These are phyloP conservation scores for Aspergillus proliferans DNA, from an alignment of 2,329 filamentous ascomycete species.

Conservation along the genomic window DNA sequence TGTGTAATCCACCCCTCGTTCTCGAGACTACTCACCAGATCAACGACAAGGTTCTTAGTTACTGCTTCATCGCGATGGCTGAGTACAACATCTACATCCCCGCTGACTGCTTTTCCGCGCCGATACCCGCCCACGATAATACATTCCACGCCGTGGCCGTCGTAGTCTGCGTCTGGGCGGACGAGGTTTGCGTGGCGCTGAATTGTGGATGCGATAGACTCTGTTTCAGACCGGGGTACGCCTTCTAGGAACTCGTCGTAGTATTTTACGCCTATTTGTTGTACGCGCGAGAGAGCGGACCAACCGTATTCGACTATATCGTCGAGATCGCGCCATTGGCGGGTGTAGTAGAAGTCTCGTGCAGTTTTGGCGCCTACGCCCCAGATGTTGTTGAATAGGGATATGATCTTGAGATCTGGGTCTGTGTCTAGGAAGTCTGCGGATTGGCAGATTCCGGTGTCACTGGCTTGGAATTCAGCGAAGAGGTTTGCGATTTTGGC, in stretches of 20 bases:
- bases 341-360: slow-evolving; percentile 68
- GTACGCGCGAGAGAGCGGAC: slow-evolving; percentile 65
- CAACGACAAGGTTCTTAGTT: slow-evolving; percentile 64
- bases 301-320: slow-evolving; percentile 81
- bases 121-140: slow-evolving; percentile 75
- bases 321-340: slow-evolving; percentile 75
- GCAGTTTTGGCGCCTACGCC: slow-evolving; percentile 82
- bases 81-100: slow-evolving; percentile 82
- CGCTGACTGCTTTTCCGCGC: slow-evolving; percentile 64
- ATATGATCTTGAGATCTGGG: slow-evolving; percentile 57
- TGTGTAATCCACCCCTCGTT: slow-evolving; percentile 68
- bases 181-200: slow-evolving; percentile 61
- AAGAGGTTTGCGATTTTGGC: slow-evolving; percentile 72
- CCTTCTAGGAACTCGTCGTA: slow-evolving; percentile 74
- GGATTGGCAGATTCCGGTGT: slow-evolving; percentile 55
- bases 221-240: slow-evolving; percentile 68
- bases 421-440: slow-evolving; percentile 60
- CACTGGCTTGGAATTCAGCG: slow-evolving; percentile 61
- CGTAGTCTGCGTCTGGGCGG: slow-evolving; percentile 40
- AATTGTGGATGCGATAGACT: slow-evolving; percentile 59
- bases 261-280: slow-evolving; percentile 91
- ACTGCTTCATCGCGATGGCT: slow-evolving; percentile 66
- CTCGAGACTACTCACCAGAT: slow-evolving; percentile 68
- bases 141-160: slow-evolving; percentile 46
- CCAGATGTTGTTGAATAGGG: slow-evolving; percentile 78